Percentiles rank a stretch among this genome's conserved stretches.
Conservation (phyloP, 192 early-diverging fungal species). For the Phlyctochytrium bullatum region DNA sequence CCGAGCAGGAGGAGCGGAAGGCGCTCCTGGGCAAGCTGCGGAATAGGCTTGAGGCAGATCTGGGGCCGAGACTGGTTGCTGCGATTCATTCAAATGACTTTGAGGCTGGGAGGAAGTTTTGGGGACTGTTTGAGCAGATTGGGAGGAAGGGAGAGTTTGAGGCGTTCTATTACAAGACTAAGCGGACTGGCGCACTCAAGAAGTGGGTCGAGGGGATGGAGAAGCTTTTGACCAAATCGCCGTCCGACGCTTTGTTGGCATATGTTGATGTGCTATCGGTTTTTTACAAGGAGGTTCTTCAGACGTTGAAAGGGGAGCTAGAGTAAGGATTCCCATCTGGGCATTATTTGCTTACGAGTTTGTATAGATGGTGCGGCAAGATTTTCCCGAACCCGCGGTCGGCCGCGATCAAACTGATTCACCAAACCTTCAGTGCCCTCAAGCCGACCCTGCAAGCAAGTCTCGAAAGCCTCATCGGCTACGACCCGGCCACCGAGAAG, state of each 20-base stretch:
- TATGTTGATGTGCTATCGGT: not conserved
- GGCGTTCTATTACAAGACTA: constrained; percentile 55
- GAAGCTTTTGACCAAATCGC: constrained; percentile 31
- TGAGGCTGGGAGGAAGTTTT: constrained; percentile 46
- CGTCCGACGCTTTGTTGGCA: not conserved
- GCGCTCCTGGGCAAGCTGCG: constrained; percentile 53
- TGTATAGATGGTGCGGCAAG: constrained; percentile 22
- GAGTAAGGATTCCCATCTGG: not conserved
- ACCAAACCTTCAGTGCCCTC: constrained; percentile 28
- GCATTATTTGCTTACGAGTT: constrained; percentile 5
- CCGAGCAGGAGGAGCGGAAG: constrained; percentile 64
- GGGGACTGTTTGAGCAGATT: constrained; percentile 59
- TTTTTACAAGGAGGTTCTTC: constrained; percentile 3
- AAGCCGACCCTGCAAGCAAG: constrained; percentile 20
- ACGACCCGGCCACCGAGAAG: not conserved
- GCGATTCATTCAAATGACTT: constrained; percentile 61
- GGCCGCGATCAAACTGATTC: constrained; percentile 33
- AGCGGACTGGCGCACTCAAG: constrained; percentile 40
- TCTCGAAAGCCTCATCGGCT: constrained; percentile 1
- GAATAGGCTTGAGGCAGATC: constrained; percentile 56
- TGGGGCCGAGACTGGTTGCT: constrained; percentile 48
- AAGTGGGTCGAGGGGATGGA: constrained; percentile 34
- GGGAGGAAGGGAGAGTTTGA: constrained; percentile 54
- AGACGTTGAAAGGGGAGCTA: not conserved
- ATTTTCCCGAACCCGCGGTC: constrained; percentile 8